Percentiles rank a stretch among this genome's conserved stretches.
phyloP scores from a whole-genome alignment of 2,329 filamentous ascomycete species.

The Trichoderma sp. region DNA sequence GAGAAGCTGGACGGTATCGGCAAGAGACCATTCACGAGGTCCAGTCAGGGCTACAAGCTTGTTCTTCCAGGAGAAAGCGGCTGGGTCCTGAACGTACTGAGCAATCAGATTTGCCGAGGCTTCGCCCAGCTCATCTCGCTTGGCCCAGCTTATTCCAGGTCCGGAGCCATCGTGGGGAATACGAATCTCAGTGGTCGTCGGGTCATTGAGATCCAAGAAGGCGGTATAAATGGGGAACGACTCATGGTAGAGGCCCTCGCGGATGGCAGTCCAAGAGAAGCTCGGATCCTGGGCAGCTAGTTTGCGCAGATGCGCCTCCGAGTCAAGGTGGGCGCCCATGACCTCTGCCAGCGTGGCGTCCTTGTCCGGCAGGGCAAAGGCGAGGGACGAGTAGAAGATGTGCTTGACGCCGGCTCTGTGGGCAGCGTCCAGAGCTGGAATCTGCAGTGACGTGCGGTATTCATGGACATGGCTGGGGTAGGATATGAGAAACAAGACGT shows the following conservation, averaged over 20 bases:
- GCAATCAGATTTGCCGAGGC: background rate
- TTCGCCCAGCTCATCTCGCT: constrained; percentile 13
- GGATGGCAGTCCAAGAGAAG: constrained; percentile 3
- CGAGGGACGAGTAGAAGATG: constrained; percentile 18
- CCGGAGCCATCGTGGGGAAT: constrained; percentile 19
- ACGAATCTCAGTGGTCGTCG: constrained; percentile 1
- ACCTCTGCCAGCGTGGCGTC: constrained; percentile 9
- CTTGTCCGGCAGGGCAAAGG: constrained; percentile 13
- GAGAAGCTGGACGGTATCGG: constrained; percentile 2
- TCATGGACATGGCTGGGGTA: constrained; percentile 11
- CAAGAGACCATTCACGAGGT: constrained; percentile 17
- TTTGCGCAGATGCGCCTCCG: constrained; percentile 8
- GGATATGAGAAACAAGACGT: constrained; percentile 9
- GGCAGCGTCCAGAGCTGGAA: constrained; percentile 7
- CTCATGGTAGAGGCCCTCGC: constrained; percentile 12
- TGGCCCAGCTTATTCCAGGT: constrained; percentile 17
- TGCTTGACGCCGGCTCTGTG: constrained; percentile 15
- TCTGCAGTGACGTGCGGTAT: background rate
- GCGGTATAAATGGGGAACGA: constrained; percentile 17
- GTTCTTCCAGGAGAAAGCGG: background rate
- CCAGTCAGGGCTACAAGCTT: constrained; percentile 3
- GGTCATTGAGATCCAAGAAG: constrained; percentile 5
- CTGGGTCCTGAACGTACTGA: background rate
- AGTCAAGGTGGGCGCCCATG: constrained; percentile 13
- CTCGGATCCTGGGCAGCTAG: background rate